Conservation (phyloP, 1,284 basidiomycete species). For the Fomitopsis schrenkii region DNA sequence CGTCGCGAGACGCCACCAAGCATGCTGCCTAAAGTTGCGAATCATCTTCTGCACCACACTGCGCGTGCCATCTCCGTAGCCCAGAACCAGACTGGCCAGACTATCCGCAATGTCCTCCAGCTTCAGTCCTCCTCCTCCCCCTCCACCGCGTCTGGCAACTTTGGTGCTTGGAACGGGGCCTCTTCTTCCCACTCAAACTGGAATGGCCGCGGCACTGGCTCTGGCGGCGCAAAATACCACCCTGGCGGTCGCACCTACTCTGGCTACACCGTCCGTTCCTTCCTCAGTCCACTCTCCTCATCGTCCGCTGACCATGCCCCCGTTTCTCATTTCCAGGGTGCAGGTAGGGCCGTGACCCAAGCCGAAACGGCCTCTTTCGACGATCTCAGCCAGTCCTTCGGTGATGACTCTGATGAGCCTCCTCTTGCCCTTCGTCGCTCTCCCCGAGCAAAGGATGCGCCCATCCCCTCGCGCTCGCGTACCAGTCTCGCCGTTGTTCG, state of each 20-base stretch:
- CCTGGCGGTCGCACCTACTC: constrained; percentile 65
- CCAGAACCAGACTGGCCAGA: constrained; percentile 61
- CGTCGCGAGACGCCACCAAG: constrained; percentile 3
- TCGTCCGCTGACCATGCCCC: constrained; percentile 3
- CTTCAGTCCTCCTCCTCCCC: constrained; percentile 42
- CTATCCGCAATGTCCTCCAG: constrained; percentile 72
- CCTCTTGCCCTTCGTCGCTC: constrained; percentile 8
- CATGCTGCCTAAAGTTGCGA: constrained; percentile 81
- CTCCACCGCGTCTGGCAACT: constrained; percentile 29
- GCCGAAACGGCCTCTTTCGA: constrained; percentile 52
- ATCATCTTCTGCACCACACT: constrained; percentile 68
- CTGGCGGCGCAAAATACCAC: constrained; percentile 64
- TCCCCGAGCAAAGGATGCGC: background rate
- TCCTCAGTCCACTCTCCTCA: background rate
- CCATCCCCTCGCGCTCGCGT: constrained; percentile 9
- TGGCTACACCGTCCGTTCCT: constrained; percentile 45
- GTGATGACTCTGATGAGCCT: constrained; percentile 58
- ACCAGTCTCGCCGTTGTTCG: constrained; percentile 28
- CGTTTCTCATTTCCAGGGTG: constrained; percentile 37
- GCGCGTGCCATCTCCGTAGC: constrained; percentile 70
- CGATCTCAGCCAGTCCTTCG: constrained; percentile 39
- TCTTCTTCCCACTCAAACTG: constrained; percentile 57
- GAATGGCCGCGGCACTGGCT: constrained; percentile 47
- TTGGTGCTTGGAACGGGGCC: constrained; percentile 41
- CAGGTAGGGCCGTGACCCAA: constrained; percentile 65